These are phyloP conservation scores for Pyrrhoderma noxium DNA, from an alignment of 1,284 basidiomycete genomes.

Conservation along the genomic window DNA sequence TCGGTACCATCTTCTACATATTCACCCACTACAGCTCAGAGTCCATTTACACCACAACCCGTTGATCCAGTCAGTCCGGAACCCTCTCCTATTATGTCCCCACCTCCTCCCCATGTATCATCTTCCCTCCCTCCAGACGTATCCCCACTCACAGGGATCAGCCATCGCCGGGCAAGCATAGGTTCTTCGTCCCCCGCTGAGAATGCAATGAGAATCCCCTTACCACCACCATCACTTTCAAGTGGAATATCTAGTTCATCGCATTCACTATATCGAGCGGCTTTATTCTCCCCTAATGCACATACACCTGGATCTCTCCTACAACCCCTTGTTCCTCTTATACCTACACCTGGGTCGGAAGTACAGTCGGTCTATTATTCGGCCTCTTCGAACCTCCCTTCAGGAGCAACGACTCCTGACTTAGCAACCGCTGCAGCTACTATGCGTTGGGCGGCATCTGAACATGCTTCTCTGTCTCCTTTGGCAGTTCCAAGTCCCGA, in stretches of 20 bases:
- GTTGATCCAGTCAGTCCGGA: neutral
- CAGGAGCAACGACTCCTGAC: conserved; percentile 34
- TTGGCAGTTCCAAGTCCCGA: conserved; percentile 81
- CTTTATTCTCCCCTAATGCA: conserved; percentile 9
- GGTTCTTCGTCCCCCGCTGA: conserved; percentile 10
- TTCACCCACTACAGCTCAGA: conserved; percentile 10
- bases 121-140: conserved; percentile 6
- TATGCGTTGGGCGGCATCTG: conserved; percentile 69
- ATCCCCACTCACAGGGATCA: conserved; percentile 9
- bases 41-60: conserved; percentile 4
- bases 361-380: conserved; percentile 18
- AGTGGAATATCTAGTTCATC: neutral
- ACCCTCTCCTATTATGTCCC: neutral
- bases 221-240: conserved; percentile 13
- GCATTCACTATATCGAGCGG: neutral
- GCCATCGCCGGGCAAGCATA: conserved; percentile 15
- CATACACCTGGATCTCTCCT: conserved; percentile 7
- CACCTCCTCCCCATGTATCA: neutral
- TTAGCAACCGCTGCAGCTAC: conserved; percentile 70
- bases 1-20: conserved; percentile 19
- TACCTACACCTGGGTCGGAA: conserved; percentile 25
- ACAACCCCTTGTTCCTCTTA: conserved; percentile 27
- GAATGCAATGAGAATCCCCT: conserved; percentile 11
- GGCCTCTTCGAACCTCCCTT: conserved; percentile 20
- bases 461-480: conserved; percentile 67